These are phyloP conservation scores for Globisporangium cystogenes DNA, from an alignment of 352 stramenopile genomes.

Conservation along the genomic window DNA sequence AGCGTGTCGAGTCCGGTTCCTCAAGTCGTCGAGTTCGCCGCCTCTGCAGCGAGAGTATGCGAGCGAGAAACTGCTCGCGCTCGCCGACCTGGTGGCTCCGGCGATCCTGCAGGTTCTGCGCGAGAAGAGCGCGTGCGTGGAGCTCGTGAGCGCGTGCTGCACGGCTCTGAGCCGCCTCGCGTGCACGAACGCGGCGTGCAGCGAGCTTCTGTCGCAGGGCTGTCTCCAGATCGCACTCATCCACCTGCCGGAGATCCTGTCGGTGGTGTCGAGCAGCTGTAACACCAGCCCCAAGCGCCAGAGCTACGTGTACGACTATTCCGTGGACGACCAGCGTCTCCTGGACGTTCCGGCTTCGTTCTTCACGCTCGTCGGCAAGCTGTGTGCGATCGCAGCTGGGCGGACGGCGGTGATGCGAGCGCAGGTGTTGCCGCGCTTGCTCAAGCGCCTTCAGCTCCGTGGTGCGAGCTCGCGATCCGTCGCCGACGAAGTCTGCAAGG, in stretches of 20 bases:
- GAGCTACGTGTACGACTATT: conserved; percentile 20
- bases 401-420: conserved; percentile 47
- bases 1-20: conserved; percentile 29
- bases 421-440: conserved; percentile 54
- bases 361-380: conserved; percentile 55
- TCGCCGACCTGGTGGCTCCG: conserved; percentile 46
- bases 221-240: conserved; percentile 48
- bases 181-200: conserved; percentile 44
- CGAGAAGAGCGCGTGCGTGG: conserved; percentile 25
- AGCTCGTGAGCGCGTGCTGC: conserved; percentile 51
- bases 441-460: conserved; percentile 63
- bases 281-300: conserved; percentile 5
- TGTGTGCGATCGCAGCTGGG: conserved; percentile 59
- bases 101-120: conserved; percentile 52
- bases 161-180: conserved; percentile 51
- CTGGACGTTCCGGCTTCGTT: conserved; percentile 52
- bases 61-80: conserved; percentile 32
- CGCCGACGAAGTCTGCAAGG: conserved; percentile 49
- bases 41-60: conserved; percentile 31
- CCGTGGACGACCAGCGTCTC: conserved; percentile 34
- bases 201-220: conserved; percentile 41
- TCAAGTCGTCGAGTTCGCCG: conserved; percentile 16
- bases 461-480: conserved; percentile 10
- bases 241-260: conserved; percentile 48
- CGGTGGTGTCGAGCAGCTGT: conserved; percentile 11